Conservation (phyloP, 352 stramenopile species). For the Saprolegnia parasitica region DNA sequence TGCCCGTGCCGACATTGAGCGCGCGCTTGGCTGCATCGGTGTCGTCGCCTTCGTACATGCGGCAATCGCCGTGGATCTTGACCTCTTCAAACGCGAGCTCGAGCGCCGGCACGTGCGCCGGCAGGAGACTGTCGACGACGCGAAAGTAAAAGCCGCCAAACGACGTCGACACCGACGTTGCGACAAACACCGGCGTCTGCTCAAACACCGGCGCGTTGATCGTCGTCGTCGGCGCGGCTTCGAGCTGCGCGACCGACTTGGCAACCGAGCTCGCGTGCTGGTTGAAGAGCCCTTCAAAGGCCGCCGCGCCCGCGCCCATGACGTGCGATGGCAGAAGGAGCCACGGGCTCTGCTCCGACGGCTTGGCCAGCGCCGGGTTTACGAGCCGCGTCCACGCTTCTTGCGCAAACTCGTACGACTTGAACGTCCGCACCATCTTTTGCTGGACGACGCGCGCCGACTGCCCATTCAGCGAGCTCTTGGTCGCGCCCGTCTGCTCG, state of each 20-base stretch:
- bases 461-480: slow-evolving; percentile 56
- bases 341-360: slow-evolving; percentile 62
- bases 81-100: slow-evolving; percentile 76
- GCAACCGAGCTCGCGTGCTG: slow-evolving; percentile 35
- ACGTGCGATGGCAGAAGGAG: slow-evolving; percentile 77
- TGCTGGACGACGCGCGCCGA: slow-evolving; percentile 58
- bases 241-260: not conserved
- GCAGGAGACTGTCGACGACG: slow-evolving; percentile 77
- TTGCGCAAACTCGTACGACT: slow-evolving; percentile 83
- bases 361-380: slow-evolving; percentile 65
- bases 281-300: slow-evolving; percentile 71
- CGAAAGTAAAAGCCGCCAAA: slow-evolving; percentile 86
- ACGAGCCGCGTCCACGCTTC: slow-evolving; percentile 80
- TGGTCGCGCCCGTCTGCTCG: slow-evolving; percentile 55
- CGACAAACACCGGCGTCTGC: slow-evolving; percentile 47
- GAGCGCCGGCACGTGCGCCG: slow-evolving; percentile 63
- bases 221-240: not conserved
- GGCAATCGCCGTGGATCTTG: slow-evolving; percentile 66
- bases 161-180: slow-evolving; percentile 70
- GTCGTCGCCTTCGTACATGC: slow-evolving; percentile 50
- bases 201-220: not conserved
- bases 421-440: slow-evolving; percentile 83
- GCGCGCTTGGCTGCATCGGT: slow-evolving; percentile 30
- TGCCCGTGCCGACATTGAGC: slow-evolving; percentile 66
- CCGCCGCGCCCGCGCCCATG: slow-evolving; percentile 59